Evolutionary conservation across 768 basidiomycete genomes (phyloP), one percentile per base, ranked within the genome.

Genomic region (Hirschioporus abietinus): DNA sequence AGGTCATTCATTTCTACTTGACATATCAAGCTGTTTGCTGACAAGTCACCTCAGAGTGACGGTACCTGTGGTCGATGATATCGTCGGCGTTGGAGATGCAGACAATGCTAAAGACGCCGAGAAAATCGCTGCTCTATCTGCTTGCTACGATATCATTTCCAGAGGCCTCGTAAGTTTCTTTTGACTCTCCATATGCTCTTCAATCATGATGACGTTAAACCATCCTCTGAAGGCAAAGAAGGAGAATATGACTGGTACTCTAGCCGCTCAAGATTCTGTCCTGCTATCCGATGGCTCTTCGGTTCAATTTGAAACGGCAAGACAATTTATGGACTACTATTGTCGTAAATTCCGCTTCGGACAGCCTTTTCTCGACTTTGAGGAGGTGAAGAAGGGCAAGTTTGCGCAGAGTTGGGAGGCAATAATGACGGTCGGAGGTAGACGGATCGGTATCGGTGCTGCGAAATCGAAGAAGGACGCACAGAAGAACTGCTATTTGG

Each of bases 241-340:
- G 25, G 63, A 36, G 15, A 27, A 34, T 23, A 57, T 60, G 18
- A 26, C 64, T 30, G 42, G 27, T 9, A 63, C 68, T 26, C 42
- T 66, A 1, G 67, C 35, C 18, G 63, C 62, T 17, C 18, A 24
- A 34, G 74, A 75, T 36, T 73, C 71, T 4, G 78, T 78, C 35
- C 73, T 71, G 7, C 72, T 95, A 12, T 85, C 88, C 1, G 90
- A 94, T 71, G 86, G 87, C 26, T 82, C 85, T 12, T 71, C 77
- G 24, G 84, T 95, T 68, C 79, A 78, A 7, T 88, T 88, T 63
- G 91, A 93, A 64, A 83, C 84, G 64, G 93, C 94, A 2, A 86
- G 90, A 63, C 86, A 84, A 67, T 98, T 98, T 80, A 95, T 97
- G 90, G 95, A 96, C 69, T 98, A 91, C 75, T 98, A 98, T 72